Percentiles rank a stretch among this genome's conserved stretches.
These are phyloP conservation scores for Malassezia equina DNA, from an alignment of 1,284 basidiomycete species.

Conservation along the genomic window DNA sequence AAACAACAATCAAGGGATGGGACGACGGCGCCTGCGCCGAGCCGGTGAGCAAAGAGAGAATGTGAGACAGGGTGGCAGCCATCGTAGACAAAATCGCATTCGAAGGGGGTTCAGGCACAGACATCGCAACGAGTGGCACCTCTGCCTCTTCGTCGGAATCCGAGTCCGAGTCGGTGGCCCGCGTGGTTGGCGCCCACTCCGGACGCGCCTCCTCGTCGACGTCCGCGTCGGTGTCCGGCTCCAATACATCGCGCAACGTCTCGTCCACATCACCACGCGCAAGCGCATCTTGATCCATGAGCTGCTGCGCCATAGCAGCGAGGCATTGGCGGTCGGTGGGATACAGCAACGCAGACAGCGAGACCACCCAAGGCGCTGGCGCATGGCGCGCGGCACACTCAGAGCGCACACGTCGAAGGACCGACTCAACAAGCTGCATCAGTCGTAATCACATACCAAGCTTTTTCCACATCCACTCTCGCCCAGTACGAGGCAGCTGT, in stretches of 20 bases:
- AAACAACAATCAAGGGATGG: constrained; percentile 34
- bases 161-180: neutral
- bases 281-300: constrained; percentile 37
- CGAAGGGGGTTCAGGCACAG: neutral
- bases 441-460: constrained; percentile 11
- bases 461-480: constrained; percentile 33
- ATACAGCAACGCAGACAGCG: constrained; percentile 28
- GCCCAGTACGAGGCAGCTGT: constrained; percentile 39
- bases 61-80: constrained; percentile 29
- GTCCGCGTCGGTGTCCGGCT: neutral
- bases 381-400: neutral
- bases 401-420: constrained; percentile 17
- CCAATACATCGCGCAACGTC: neutral
- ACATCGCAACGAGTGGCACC: constrained; percentile 5
- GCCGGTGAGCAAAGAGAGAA: constrained; percentile 35
- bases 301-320: constrained; percentile 40
- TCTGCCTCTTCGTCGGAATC: constrained; percentile 20
- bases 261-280: constrained; percentile 11
- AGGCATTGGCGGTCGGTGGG: constrained; percentile 37
- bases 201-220: constrained; percentile 11
- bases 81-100: constrained; percentile 17
- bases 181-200: neutral
- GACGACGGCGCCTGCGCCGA: neutral
- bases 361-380: constrained; percentile 17
- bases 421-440: constrained; percentile 27